phyloP scores from a whole-genome alignment of 208 protist genomes.

The Novymonas esmeraldas region DNA sequence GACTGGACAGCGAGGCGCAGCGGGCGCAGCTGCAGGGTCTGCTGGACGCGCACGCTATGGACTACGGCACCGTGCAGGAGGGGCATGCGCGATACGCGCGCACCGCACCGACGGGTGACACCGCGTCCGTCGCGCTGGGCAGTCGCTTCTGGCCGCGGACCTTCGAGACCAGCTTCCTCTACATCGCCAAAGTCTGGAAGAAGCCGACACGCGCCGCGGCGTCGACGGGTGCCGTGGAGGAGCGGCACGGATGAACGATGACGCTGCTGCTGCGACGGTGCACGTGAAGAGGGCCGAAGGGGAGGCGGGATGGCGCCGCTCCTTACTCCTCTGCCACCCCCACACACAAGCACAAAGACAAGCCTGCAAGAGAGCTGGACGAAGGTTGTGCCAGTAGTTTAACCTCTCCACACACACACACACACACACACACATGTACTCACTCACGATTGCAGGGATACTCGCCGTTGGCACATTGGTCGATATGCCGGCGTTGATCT shows the following conservation, averaged over 20 bases:
- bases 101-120: neutral
- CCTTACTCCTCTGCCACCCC: too few relatives aligned
- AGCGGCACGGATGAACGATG: neutral
- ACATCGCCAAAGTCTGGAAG: constrained; percentile 83
- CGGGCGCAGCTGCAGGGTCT: constrained; percentile 16
- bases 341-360: too few relatives aligned
- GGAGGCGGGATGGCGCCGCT: too few relatives aligned
- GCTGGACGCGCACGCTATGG: constrained; percentile 24
- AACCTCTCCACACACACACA: too few relatives aligned
- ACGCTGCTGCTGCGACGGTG: neutral
- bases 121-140: constrained; percentile 6
- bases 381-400: too few relatives aligned
- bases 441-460: too few relatives aligned
- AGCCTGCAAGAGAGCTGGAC: too few relatives aligned
- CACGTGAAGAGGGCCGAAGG: too few relatives aligned
- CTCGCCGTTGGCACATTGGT: too few relatives aligned
- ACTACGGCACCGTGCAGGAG: constrained; percentile 33
- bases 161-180: constrained; percentile 81
- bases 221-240: neutral
- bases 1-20: constrained; percentile 7
- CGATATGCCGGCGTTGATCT: too few relatives aligned
- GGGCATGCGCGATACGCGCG: neutral
- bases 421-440: too few relatives aligned
- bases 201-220: constrained; percentile 7
- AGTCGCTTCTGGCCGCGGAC: constrained; percentile 71